Base-by-base conservation (phyloP, 2,329 filamentous ascomycete genomes). In the Aureobasidium sp. region DNA sequence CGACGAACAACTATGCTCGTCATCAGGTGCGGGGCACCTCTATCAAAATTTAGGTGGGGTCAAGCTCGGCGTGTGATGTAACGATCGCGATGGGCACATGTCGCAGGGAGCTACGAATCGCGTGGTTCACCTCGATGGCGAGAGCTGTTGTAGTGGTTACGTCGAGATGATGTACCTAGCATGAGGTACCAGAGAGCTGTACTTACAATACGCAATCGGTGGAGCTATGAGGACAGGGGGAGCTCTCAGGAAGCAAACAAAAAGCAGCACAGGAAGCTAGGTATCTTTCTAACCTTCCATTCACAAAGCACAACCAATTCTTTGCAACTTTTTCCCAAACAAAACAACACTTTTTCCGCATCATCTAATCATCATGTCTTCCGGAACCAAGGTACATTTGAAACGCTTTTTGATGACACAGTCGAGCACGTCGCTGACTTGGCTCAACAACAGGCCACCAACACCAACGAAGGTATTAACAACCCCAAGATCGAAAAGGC, bases 401-500 rank as follows among this genome's bases (percentile, higher is more conserved):
- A 52, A 8, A 22, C 33, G 17, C 22, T 29, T 6, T 6, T 9
- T n/a, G 37, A 37, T 11, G 2, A 15, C 4, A 2, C 17, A 29
- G 49, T 19, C 4, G 3, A 37, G 33, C 22, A 29, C 9, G 9
- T 12, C 31, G 17, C 49, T 35, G 3, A 56, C 50, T 33, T 29
- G 1, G 2, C 39, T 29, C 11, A 33, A 40, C 35, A 27, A 45
- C 61, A 79, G 73, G 70, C 76, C 66, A 82, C 78, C 49, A 78
- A 71, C 50, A 82, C 83, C 69, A 77, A 79, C 58, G 69, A 72
- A 63, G 71, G 76, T 50, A 70, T 68, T 40, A 73, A 81, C 50
- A 78, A 82, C 48, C 81, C 83, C 31, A 81, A 79, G 63, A 71
- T 77, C 17, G 90, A 94, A 72, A 76, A 80, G 15, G 77, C 86